Evolutionary conservation across 257 asterid species (phyloP), one percentile per base, ranked within the genome.

Genomic region (Solanum etuberosum): DNA sequence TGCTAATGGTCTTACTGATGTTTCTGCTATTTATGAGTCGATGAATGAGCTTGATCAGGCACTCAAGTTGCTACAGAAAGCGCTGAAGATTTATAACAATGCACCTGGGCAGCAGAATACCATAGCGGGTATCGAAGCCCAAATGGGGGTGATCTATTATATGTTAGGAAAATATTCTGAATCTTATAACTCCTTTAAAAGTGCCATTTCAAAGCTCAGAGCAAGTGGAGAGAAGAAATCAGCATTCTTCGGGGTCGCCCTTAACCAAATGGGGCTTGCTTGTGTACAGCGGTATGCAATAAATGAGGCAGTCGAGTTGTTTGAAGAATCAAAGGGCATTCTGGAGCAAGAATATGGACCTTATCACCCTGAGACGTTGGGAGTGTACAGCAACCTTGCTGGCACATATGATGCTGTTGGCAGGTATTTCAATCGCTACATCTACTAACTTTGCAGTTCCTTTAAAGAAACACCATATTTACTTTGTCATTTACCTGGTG

Each of bases 401-500:
- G 98, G 98, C 65, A 93, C 98, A 15, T 97, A 97, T 88, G 99
- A 95, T 91, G 98, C 98, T 8, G 93, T 97, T 54, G 98, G 99
- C 88, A 94, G 99, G 99, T 95, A 93, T 12, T 71, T n/a, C 54
- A 43, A 48, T 73, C 15, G 11, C 27, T 78, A 20, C 65, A 16
- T 43, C 27, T 27, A 43, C 40, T 4, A 27, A 43, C 84, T 43
- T 78, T 78, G 27, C 84, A 43, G 16, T 78, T 78, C 65, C 40
- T 78, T 43, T 16, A 5, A 4, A 27, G 63, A 42, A 80, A 21
- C 43, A 29, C 68, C 43, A 5, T 80, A 29, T 29, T 40, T 9
- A 9, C 29, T 80, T 80, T 80, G 20, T 18, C 51, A 48, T 51
- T 29, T 48, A 81, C 29, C 25, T 8, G 38, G 65, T 78, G 84